Evolutionary conservation across 1,139 yeast species (phyloP).

Genomic region (Scheffersomyces segobiensis): DNA sequence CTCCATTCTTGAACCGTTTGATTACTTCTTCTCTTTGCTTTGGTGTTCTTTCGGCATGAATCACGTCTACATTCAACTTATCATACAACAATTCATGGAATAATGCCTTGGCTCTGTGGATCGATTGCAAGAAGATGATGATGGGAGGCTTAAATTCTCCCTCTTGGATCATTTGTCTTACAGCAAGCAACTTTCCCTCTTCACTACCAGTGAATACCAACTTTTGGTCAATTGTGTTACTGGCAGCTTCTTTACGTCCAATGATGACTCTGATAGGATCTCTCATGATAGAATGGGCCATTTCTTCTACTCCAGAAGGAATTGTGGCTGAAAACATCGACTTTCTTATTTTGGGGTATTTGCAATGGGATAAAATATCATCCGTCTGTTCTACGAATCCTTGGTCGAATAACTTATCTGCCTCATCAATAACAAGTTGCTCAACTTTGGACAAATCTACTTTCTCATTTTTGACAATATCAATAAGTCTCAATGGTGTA

Average conservation of each 20-base stretch:
- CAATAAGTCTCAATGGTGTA: slow-evolving; percentile 87
- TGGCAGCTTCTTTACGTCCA: slow-evolving; percentile 95
- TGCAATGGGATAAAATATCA: slow-evolving; percentile 70
- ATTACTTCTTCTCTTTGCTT: slow-evolving; percentile 85
- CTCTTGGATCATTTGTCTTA: slow-evolving; percentile 80
- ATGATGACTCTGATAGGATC: slow-evolving; percentile 84
- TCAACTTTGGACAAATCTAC: slow-evolving; percentile 64
- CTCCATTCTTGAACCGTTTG: slow-evolving; percentile 82
- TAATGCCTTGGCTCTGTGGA: slow-evolving; percentile 91
- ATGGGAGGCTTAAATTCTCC: slow-evolving; percentile 94
- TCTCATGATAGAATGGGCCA: slow-evolving; percentile 82
- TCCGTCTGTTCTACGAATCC: slow-evolving; percentile 94
- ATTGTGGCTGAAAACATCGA: slow-evolving; percentile 94
- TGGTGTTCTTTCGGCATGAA: slow-evolving; percentile 93
- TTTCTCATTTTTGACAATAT: slow-evolving; percentile 63
- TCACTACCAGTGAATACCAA: slow-evolving; percentile 89
- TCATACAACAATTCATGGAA: slow-evolving; percentile 92
- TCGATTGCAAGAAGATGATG: slow-evolving; percentile 86
- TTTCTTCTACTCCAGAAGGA: slow-evolving; percentile 89
- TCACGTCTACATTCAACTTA: slow-evolving; percentile 88
- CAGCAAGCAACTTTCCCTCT: slow-evolving; percentile 89
- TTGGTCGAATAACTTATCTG: slow-evolving; percentile 88
- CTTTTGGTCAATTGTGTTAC: slow-evolving; percentile 77
- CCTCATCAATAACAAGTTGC: slow-evolving; percentile 87
- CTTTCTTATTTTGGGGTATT: slow-evolving; percentile 54